Percentiles rank a stretch among this genome's conserved stretches.
phyloP scores from a whole-genome alignment of 2,329 filamentous ascomycete species.

The Colletotrichum caudatum region DNA sequence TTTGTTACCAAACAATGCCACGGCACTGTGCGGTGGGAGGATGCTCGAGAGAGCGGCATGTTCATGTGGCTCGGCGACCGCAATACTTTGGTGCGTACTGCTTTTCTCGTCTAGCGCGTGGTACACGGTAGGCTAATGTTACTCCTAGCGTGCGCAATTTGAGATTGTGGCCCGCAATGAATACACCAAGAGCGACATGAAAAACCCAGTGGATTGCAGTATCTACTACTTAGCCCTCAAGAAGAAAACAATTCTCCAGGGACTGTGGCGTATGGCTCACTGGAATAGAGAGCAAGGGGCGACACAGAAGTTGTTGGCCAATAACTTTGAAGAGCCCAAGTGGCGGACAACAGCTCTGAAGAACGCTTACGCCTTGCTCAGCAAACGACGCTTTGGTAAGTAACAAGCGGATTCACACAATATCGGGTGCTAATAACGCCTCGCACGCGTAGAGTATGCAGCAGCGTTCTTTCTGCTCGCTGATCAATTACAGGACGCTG shows the following conservation, averaged over 20 bases:
- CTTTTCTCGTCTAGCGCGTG: slow-evolving; percentile 22
- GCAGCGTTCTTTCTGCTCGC: slow-evolving; percentile 96
- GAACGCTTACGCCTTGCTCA: slow-evolving; percentile 95
- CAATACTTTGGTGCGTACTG: slow-evolving; percentile 74
- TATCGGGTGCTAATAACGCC: slow-evolving; percentile 54
- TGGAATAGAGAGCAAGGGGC: slow-evolving; percentile 89
- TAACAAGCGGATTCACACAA: not conserved
- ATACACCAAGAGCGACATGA: slow-evolving; percentile 87
- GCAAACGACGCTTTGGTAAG: slow-evolving; percentile 86
- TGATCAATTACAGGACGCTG: slow-evolving; percentile 85
- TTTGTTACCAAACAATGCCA: slow-evolving; percentile 85
- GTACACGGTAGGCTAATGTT: not conserved
- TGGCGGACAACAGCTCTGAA: slow-evolving; percentile 93
- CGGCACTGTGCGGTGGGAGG: slow-evolving; percentile 83
- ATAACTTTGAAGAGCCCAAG: slow-evolving; percentile 87
- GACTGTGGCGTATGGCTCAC: slow-evolving; percentile 92
- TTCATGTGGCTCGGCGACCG: slow-evolving; percentile 94
- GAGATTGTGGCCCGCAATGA: slow-evolving; percentile 93
- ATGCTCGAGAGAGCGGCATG: slow-evolving; percentile 86
- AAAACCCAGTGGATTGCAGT: slow-evolving; percentile 91
- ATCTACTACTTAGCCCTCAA: slow-evolving; percentile 90
- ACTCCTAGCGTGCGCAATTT: slow-evolving; percentile 76
- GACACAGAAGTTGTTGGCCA: slow-evolving; percentile 84
- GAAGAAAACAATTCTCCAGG: slow-evolving; percentile 91
- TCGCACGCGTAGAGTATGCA: slow-evolving; percentile 79